phyloP scores from a whole-genome alignment of 192 early-diverging fungal genomes.

The Rhizophagus clarus region DNA sequence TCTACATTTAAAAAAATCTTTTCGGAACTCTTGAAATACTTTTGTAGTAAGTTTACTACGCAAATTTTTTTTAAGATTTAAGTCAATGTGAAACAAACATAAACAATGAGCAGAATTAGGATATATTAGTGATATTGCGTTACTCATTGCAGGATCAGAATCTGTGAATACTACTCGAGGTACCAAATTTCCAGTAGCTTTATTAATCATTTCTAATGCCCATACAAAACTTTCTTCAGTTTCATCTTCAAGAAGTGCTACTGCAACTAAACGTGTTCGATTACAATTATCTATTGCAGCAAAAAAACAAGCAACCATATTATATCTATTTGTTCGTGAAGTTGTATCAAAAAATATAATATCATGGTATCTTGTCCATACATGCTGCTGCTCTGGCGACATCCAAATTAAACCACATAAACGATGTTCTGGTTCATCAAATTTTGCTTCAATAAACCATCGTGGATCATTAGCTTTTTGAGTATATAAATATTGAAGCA shows the following conservation, averaged over 20 bases:
- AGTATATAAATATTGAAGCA: too few species aligned
- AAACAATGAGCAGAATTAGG: too few species aligned
- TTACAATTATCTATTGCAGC: not conserved
- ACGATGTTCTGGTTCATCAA: not conserved
- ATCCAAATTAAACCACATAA: conserved; percentile 11
- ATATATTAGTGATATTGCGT: not conserved
- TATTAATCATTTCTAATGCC: not conserved
- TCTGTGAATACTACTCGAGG: too few species aligned
- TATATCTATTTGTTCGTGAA: not conserved
- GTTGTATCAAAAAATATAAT: conserved; percentile 14
- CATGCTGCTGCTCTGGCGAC: not conserved
- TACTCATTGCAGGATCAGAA: not conserved
- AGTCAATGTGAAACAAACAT: not conserved
- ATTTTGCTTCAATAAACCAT: conserved; percentile 8
- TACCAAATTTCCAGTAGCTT: too few species aligned
- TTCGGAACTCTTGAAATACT: too few species aligned
- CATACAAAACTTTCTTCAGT: conserved; percentile 10
- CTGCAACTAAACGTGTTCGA: not conserved
- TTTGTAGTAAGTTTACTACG: too few species aligned
- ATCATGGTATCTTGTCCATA: conserved; percentile 3
- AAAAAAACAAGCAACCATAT: not conserved
- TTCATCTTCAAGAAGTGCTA: not conserved
- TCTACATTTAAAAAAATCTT: too few species aligned
- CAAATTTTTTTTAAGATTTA: not conserved
- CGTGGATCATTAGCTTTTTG: too few species aligned